Evolutionary conservation across 257 asterid genomes (phyloP).

Genomic region (Plantago ovata): DNA sequence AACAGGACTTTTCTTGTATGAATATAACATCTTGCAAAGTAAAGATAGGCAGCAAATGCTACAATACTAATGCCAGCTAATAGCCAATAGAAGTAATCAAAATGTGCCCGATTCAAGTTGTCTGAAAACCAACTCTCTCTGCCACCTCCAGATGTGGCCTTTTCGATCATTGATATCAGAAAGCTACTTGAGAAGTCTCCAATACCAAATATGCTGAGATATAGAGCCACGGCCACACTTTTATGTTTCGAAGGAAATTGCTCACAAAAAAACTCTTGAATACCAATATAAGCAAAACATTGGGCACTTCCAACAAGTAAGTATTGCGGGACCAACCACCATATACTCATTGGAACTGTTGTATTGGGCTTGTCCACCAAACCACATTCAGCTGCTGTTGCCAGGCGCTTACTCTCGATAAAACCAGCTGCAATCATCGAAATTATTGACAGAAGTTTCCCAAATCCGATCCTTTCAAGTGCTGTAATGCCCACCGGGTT

Average conservation of each 20-base stretch:
- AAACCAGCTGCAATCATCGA: conserved; percentile 18
- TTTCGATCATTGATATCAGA: conserved; percentile 19
- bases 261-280: conserved; percentile 11
- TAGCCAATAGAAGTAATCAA: conserved; percentile 21
- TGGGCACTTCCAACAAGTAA: conserved; percentile 1
- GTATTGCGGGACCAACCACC: conserved; percentile 21
- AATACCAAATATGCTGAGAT: conserved; percentile 17
- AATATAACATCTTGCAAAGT: conserved; percentile 15
- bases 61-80: conserved; percentile 11
- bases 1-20: conserved; percentile 1
- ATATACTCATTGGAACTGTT: conserved; percentile 14
- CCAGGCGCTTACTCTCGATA: conserved; percentile 7
- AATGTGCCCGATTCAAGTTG: conserved; percentile 16
- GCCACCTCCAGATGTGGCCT: conserved; percentile 16
- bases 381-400: conserved; percentile 8
- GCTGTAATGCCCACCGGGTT: conserved; percentile 12
- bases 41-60: conserved; percentile 2
- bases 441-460: background rate
- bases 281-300: background rate
- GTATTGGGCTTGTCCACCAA: conserved; percentile 8
- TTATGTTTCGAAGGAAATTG: conserved; percentile 15
- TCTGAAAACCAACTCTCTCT: conserved; percentile 21
- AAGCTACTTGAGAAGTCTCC: conserved; percentile 14
- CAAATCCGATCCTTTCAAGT: conserved; percentile 20
- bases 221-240: conserved; percentile 14